Evolutionary conservation across 805 yeast genomes (phyloP).

Genomic region (Hanseniaspora mollemarum): DNA sequence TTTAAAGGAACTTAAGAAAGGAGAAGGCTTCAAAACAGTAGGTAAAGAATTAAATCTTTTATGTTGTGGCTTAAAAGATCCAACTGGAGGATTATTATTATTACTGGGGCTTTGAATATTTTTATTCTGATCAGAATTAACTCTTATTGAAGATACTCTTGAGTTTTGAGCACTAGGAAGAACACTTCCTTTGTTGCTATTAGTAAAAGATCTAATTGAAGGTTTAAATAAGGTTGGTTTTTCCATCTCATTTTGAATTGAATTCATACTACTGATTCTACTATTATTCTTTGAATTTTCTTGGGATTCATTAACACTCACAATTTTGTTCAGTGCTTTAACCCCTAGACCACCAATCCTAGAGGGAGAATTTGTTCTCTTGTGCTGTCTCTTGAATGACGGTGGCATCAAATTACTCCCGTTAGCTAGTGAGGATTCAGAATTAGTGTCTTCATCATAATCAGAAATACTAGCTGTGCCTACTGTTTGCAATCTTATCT

Average conservation of each 20-base stretch:
- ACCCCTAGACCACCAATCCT: conserved; percentile 65
- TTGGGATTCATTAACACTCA: conserved; percentile 11
- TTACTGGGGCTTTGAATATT: not conserved
- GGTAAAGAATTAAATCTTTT: conserved; percentile 36
- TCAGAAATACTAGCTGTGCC: not conserved
- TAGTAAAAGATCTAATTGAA: not conserved
- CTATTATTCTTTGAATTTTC: conserved; percentile 5
- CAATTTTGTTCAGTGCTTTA: conserved; percentile 34
- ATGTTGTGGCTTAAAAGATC: conserved; percentile 23
- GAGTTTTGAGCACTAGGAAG: not conserved
- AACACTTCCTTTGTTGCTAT: not conserved
- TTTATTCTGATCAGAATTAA: not conserved
- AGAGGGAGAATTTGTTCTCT: conserved; percentile 52
- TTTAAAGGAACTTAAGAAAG: not conserved
- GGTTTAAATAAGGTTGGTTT: conserved; percentile 1
- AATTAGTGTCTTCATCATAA: not conserved
- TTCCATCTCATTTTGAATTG: not conserved
- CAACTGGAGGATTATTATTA: not conserved
- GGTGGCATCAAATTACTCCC: not conserved
- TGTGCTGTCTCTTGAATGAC: conserved; percentile 16
- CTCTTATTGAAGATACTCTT: conserved; percentile 4
- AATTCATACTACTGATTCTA: not conserved
- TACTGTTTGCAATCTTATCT: conserved; percentile 8
- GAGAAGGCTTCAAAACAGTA: conserved; percentile 17
- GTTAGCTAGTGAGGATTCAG: not conserved